Conservation (phyloP, 2,329 filamentous ascomycete genomes). For the Hypoxylon sp. region DNA sequence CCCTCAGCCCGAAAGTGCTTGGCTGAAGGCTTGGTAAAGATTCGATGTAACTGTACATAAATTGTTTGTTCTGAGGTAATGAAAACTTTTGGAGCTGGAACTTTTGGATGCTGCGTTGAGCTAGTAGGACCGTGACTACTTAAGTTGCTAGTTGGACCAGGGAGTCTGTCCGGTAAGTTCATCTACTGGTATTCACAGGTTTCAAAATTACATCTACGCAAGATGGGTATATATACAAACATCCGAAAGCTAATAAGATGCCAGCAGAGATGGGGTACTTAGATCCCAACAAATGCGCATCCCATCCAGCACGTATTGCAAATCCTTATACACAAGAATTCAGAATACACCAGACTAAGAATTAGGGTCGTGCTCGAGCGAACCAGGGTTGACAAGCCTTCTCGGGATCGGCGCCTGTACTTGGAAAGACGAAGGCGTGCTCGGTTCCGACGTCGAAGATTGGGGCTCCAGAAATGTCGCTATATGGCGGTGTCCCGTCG, state of each 20-base stretch:
- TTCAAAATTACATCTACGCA: background rate
- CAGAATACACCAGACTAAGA: background rate
- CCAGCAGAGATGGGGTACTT: background rate
- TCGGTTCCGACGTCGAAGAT: background rate
- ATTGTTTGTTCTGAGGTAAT: slow-evolving; percentile 27
- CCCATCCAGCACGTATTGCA: background rate
- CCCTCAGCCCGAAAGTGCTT: slow-evolving; percentile 31
- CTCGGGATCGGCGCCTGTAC: slow-evolving; percentile 29
- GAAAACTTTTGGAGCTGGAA: slow-evolving; percentile 22
- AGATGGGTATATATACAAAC: background rate
- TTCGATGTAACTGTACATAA: slow-evolving; percentile 40
- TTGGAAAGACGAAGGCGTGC: slow-evolving; percentile 11
- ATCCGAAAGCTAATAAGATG: background rate
- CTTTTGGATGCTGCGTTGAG: background rate
- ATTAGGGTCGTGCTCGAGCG: slow-evolving; percentile 14
- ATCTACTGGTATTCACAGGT: background rate
- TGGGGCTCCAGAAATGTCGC: background rate
- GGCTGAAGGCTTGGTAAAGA: slow-evolving; percentile 21
- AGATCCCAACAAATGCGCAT: background rate
- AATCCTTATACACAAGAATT: background rate
- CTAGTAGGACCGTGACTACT: slow-evolving; percentile 1
- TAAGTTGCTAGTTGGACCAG: no score
- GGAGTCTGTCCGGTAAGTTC: no score
- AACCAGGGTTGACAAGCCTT: slow-evolving; percentile 22
- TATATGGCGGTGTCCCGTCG: slow-evolving; percentile 12